A percentile compares a stretch with the other conserved stretches of the same genome.
These are phyloP conservation scores for Arthroderma sp. DNA, from an alignment of 2,329 filamentous ascomycete species.

Conservation along the genomic window DNA sequence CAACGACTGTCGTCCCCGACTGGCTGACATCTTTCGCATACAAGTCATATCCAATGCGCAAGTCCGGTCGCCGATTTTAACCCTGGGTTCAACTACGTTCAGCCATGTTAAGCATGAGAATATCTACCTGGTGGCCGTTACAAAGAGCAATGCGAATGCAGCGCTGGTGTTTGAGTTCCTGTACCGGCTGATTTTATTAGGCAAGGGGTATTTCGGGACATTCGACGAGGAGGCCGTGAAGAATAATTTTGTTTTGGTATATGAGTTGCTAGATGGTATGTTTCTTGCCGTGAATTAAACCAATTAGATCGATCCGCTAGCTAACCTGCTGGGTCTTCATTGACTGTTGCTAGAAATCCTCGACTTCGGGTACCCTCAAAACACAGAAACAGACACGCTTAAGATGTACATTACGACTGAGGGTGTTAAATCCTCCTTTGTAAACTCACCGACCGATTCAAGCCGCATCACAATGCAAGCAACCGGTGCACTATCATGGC, in stretches of 20 bases:
- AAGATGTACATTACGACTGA: conserved; percentile 99
- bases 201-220: conserved; percentile 94
- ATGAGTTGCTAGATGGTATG: conserved; percentile 84
- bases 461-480: conserved; percentile 99
- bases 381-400: conserved; percentile 68
- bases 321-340: too few relatives aligned
- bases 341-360: conserved; percentile 60
- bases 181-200: conserved; percentile 78
- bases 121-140: conserved; percentile 93
- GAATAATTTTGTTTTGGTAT: conserved; percentile 98
- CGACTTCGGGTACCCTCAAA: conserved; percentile 35
- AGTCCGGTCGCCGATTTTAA: conserved; percentile 93
- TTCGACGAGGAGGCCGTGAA: conserved; percentile 99
- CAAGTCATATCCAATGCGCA: conserved; percentile 98
- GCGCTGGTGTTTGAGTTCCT: conserved; percentile 97
- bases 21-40: conserved; percentile 98
- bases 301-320: neutral
- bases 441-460: conserved; percentile 66
- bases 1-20: conserved; percentile 91
- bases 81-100: conserved; percentile 93
- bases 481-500: conserved; percentile 91
- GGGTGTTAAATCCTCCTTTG: conserved; percentile 72
- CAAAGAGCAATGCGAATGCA: conserved; percentile 97
- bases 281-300: conserved; percentile 4
- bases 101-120: conserved; percentile 99